A percentile compares a stretch with the other conserved stretches of the same genome.
phyloP scores from a whole-genome alignment of 495 filamentous ascomycete species.

The Cercophora sp. region DNA sequence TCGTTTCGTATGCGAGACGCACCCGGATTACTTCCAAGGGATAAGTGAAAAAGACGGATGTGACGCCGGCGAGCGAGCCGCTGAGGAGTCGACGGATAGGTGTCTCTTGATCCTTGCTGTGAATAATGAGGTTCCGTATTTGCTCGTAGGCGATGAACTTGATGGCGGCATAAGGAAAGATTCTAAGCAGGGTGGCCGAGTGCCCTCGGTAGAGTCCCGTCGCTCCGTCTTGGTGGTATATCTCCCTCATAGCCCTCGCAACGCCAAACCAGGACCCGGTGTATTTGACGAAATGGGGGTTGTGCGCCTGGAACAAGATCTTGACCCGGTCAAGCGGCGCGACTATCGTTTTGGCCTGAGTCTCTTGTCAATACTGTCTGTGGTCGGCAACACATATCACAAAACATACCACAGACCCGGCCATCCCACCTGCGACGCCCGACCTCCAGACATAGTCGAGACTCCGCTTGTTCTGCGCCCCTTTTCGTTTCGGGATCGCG shows the following conservation, averaged over 20 bases:
- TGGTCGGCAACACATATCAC: neutral
- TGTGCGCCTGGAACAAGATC: slow-evolving; percentile 95
- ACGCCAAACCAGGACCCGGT: slow-evolving; percentile 82
- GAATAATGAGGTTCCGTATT: slow-evolving; percentile 73
- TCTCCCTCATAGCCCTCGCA: slow-evolving; percentile 71
- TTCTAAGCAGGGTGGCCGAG: slow-evolving; percentile 86
- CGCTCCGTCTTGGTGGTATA: slow-evolving; percentile 69
- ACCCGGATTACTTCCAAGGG: slow-evolving; percentile 90
- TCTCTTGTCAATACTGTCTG: too few relatives aligned
- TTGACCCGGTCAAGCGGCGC: slow-evolving; percentile 96
- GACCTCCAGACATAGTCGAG: slow-evolving; percentile 77
- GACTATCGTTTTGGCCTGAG: slow-evolving; percentile 91
- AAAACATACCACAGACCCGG: slow-evolving; percentile 73
- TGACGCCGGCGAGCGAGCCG: slow-evolving; percentile 78
- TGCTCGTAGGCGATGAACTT: slow-evolving; percentile 99
- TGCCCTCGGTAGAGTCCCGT: slow-evolving; percentile 86
- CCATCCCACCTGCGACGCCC: slow-evolving; percentile 80
- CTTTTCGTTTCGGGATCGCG: slow-evolving; percentile 30
- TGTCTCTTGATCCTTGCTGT: slow-evolving; percentile 68
- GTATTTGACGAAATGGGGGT: slow-evolving; percentile 90
- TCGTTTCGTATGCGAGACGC: slow-evolving; percentile 90
- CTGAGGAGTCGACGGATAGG: slow-evolving; percentile 69
- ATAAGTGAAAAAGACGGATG: slow-evolving; percentile 92
- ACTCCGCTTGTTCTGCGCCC: slow-evolving; percentile 58
- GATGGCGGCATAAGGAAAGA: slow-evolving; percentile 95